phyloP scores from a whole-genome alignment of 1,284 basidiomycete species.

The Rhodotorula glutinis region DNA sequence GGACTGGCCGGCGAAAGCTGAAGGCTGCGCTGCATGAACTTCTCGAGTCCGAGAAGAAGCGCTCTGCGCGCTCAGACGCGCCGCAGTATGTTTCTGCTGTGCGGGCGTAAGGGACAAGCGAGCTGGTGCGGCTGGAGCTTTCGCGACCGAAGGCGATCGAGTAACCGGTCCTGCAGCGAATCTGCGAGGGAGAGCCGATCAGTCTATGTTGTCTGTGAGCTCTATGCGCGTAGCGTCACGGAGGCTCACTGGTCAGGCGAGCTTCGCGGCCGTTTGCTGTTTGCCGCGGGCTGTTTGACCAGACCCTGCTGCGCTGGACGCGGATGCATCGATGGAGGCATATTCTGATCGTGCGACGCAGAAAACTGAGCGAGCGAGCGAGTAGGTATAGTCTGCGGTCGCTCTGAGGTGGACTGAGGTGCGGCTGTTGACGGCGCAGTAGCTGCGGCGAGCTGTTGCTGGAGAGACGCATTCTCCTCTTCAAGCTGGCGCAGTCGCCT shows the following conservation, averaged over 20 bases:
- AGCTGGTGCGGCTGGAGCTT: not conserved
- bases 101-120: conserved; percentile 14
- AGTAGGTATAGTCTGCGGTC: not conserved
- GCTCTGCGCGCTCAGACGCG: not conserved
- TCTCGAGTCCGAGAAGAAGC: not conserved
- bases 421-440: too few species aligned
- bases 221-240: too few species aligned
- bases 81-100: not conserved
- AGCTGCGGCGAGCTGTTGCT: conserved; percentile 5
- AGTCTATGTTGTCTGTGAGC: too few species aligned
- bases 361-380: not conserved
- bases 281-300: not conserved
- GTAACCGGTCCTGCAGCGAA: not conserved
- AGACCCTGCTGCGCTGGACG: not conserved
- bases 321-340: not conserved
- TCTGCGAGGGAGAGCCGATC: too few species aligned
- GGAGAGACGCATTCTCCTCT: conserved; percentile 7
- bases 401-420: not conserved
- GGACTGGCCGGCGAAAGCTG: too few species aligned
- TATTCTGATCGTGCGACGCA: not conserved
- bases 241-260: conserved; percentile 10
- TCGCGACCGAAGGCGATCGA: not conserved
- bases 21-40: too few species aligned
- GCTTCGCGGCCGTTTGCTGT: not conserved
- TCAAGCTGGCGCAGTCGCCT: conserved; percentile 14